Conservation (phyloP, 2,329 filamentous ascomycete genomes). For the Neonectria faginata region DNA sequence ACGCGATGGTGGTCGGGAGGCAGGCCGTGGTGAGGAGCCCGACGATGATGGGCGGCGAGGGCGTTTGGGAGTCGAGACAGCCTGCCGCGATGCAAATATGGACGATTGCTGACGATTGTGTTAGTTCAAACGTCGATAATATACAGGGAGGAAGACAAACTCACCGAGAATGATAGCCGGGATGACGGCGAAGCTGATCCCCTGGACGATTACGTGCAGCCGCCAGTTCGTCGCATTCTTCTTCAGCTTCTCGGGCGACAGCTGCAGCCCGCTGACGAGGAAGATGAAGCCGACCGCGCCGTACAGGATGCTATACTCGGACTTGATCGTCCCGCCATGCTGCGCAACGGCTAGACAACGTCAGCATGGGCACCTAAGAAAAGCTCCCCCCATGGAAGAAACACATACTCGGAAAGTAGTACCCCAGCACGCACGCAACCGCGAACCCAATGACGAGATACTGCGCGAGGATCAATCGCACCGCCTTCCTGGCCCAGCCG, state of each 20-base stretch:
- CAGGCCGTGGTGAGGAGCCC: conserved; percentile 76
- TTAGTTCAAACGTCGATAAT: conserved; percentile 23
- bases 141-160: conserved; percentile 24
- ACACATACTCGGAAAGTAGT: conserved; percentile 57
- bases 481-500: conserved; percentile 36
- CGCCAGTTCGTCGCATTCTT: conserved; percentile 74
- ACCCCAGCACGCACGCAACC: conserved; percentile 61
- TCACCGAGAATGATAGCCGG: conserved; percentile 70
- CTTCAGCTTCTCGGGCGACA: conserved; percentile 70
- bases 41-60: conserved; percentile 73
- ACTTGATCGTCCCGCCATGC: conserved; percentile 63
- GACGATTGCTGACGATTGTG: conserved; percentile 52
- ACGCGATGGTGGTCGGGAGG: conserved; percentile 78
- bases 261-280: conserved; percentile 76
- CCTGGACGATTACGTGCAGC: conserved; percentile 74
- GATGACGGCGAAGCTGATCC: conserved; percentile 74
- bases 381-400: not conserved
- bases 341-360: conserved; percentile 58
- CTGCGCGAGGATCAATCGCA: conserved; percentile 62
- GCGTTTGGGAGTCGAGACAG: conserved; percentile 63
- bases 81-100: conserved; percentile 61
- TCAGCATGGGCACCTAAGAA: conserved; percentile 18
- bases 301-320: conserved; percentile 72
- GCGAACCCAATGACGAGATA: conserved; percentile 75
- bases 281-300: conserved; percentile 77